Conservation (phyloP, 306 rosid genomes). For the Quercus agrifolia region DNA sequence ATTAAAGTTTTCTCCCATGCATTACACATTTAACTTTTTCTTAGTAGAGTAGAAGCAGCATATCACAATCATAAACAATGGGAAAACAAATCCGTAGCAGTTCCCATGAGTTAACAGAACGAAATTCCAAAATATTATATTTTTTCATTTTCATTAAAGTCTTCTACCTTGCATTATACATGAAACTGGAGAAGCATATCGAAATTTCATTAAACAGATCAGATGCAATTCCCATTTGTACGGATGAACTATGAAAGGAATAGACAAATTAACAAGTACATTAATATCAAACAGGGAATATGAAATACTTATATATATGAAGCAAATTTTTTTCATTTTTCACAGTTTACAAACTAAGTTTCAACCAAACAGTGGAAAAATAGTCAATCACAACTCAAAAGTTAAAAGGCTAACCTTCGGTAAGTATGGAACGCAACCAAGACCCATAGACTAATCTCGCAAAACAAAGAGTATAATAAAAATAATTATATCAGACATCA, state of each 20-base stretch:
- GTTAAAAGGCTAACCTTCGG: slow-evolving; percentile 71
- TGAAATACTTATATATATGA: not conserved
- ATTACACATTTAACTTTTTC: not conserved
- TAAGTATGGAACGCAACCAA: slow-evolving; percentile 91
- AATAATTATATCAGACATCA: slow-evolving; percentile 21
- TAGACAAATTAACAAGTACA: not conserved
- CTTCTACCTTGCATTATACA: not conserved
- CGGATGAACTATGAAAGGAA: not conserved
- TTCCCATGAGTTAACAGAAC: not conserved
- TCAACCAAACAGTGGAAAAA: not conserved
- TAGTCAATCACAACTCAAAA: not conserved
- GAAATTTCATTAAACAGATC: not conserved
- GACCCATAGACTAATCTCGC: slow-evolving; percentile 89
- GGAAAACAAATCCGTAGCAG: not conserved
- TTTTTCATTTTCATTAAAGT: not conserved
- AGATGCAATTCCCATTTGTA: not conserved
- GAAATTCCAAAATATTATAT: not conserved
- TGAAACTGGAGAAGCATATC: not conserved
- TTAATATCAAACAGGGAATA: not conserved
- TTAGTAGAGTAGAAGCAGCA: not conserved
- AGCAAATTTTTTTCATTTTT: not conserved
- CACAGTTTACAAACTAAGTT: not conserved
- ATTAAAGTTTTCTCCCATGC: not conserved
- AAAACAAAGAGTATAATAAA: slow-evolving; percentile 30
- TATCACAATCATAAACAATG: not conserved